Evolutionary conservation across 2,329 filamentous ascomycete species (phyloP).

Genomic region (Alternaria novae-zelandiae): DNA sequence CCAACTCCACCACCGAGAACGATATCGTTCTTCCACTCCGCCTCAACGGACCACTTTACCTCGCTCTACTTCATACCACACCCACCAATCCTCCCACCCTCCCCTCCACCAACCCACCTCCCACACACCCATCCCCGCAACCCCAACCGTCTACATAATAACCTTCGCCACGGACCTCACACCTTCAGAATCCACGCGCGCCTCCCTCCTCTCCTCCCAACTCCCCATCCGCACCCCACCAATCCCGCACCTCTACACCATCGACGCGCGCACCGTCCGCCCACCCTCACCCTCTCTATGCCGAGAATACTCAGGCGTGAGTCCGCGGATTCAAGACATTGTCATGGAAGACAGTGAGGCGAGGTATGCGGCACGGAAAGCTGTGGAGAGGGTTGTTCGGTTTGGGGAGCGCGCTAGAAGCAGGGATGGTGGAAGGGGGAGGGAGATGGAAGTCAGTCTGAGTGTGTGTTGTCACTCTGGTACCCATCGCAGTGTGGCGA

Average conservation of each 20-base stretch:
- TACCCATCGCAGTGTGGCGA: slow-evolving; percentile 42
- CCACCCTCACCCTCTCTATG: slow-evolving; percentile 24
- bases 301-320: slow-evolving; percentile 29
- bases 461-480: slow-evolving; percentile 35
- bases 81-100: background rate
- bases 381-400: slow-evolving; percentile 17
- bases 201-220: slow-evolving; percentile 19
- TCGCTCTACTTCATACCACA: background rate
- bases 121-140: background rate
- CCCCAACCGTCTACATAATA: slow-evolving; percentile 34
- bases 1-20: background rate
- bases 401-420: slow-evolving; percentile 1
- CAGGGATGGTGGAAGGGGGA: background rate
- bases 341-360: slow-evolving; percentile 28
- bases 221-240: slow-evolving; percentile 11
- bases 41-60: background rate
- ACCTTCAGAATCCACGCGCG: background rate
- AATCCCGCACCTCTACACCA: slow-evolving; percentile 33
- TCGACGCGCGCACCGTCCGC: slow-evolving; percentile 21
- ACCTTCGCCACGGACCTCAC: slow-evolving; percentile 24
- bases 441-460: slow-evolving; percentile 12
- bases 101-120: background rate
- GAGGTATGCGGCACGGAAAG: slow-evolving; percentile 13
- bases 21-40: background rate
- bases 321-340: slow-evolving; percentile 24